These are phyloP conservation scores for Globisporangium barbulae DNA, from an alignment of 352 stramenopile genomes.

Conservation along the genomic window DNA sequence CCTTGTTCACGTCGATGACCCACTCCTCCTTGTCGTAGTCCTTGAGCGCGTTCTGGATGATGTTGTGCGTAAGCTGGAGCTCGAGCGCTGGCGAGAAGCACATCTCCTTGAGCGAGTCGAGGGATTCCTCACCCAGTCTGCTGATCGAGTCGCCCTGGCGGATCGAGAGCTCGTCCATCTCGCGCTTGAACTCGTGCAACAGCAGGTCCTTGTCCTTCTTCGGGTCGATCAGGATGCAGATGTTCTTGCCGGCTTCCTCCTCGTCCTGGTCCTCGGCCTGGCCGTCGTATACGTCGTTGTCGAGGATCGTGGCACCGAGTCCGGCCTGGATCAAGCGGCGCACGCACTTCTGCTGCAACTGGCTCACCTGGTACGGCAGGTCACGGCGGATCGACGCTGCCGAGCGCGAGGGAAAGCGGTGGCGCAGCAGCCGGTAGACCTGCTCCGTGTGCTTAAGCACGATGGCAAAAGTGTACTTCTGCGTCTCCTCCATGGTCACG, in stretches of 20 bases:
- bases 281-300: constrained; percentile 64
- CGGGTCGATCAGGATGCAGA: constrained; percentile 77
- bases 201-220: constrained; percentile 83
- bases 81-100: constrained; percentile 84
- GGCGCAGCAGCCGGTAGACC: constrained; percentile 60
- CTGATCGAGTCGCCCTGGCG: constrained; percentile 64
- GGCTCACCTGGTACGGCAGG: constrained; percentile 61
- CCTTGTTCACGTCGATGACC: constrained; percentile 83
- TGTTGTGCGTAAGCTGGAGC: constrained; percentile 86
- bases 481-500: constrained; percentile 80
- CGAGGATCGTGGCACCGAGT: constrained; percentile 63
- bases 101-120: constrained; percentile 79
- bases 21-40: constrained; percentile 89
- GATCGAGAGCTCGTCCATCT: constrained; percentile 83
- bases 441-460: constrained; percentile 83
- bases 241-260: constrained; percentile 59
- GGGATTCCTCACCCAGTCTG: constrained; percentile 69
- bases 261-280: constrained; percentile 33
- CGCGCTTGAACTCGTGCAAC: constrained; percentile 85
- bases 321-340: constrained; percentile 77
- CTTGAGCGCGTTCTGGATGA: constrained; percentile 83
- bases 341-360: constrained; percentile 81
- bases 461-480: constrained; percentile 88
- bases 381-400: constrained; percentile 64
- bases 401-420: constrained; percentile 69